Evolutionary conservation across 2,329 filamentous ascomycete genomes (phyloP).

Genomic region (Cucurbitaria berberidis): DNA sequence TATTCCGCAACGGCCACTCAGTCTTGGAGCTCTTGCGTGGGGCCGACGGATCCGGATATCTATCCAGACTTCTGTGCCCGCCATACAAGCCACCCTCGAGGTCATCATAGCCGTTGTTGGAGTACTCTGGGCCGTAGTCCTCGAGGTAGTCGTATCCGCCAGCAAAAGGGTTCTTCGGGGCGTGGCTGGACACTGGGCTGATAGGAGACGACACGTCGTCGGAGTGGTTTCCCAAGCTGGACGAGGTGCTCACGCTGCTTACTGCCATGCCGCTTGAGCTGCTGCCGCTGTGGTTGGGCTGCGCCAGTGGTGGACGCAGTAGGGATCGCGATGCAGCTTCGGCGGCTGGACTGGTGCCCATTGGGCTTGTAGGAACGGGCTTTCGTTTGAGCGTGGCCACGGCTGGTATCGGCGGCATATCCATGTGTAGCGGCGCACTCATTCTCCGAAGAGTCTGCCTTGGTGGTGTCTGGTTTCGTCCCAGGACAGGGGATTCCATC

Average conservation of each 20-base stretch:
- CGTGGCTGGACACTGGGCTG: constrained; percentile 21
- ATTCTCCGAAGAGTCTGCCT: constrained; percentile 9
- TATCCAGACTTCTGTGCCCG: constrained; percentile 34
- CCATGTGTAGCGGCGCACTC: constrained; percentile 12
- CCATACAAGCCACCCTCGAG: constrained; percentile 40
- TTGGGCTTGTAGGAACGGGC: constrained; percentile 25
- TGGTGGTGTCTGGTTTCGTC: constrained; percentile 12
- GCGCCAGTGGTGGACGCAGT: constrained; percentile 30
- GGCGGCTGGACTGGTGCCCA: constrained; percentile 20
- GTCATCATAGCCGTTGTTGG: constrained; percentile 19
- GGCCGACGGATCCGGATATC: constrained; percentile 27
- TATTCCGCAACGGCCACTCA: constrained; percentile 43
- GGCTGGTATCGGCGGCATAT: constrained; percentile 20
- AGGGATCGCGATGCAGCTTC: constrained; percentile 26
- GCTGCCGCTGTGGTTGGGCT: constrained; percentile 30
- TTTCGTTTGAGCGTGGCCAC: constrained; percentile 36
- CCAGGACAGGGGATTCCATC: constrained; percentile 30
- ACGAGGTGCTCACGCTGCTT: constrained; percentile 13
- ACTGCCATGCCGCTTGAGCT: constrained; percentile 30
- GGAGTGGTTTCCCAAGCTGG: constrained; percentile 10
- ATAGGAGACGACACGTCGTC: constrained; percentile 19
- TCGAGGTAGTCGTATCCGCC: constrained; percentile 38
- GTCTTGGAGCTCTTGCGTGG: constrained; percentile 26
- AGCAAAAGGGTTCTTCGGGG: constrained; percentile 31
- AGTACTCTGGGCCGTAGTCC: constrained; percentile 42